Base-by-base conservation (phyloP, 1,139 yeast species). In the Blastobotrys petasosporus region DNA sequence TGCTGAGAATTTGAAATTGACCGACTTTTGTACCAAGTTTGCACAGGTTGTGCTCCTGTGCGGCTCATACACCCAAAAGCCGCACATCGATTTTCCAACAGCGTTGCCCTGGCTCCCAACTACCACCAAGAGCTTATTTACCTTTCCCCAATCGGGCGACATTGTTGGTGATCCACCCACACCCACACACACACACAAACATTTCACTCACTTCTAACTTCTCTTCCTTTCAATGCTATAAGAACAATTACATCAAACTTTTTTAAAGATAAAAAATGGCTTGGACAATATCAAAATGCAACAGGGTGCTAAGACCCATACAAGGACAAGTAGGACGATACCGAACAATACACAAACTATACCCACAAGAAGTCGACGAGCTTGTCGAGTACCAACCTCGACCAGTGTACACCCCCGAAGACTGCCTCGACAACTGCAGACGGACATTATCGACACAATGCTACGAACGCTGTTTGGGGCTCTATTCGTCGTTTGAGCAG, bases 211-310 rank as follows among this genome's bases (percentile, higher is more conserved):
- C 31, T 4, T n/a, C 9, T 8, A 8, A 8, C 30, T 11, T 30
- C 15, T 12, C 2, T 30, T 7, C 15, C 9, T 28, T 32, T 15
- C 13, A 20, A 20, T 33, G 16, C 20, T 16, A 35, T 8, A 31
- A 8, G 15, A n/a, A 3, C 5, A 20, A 10, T 11, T 16, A 5
- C 20, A 12, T n/a, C 8, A 5, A 10, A 17, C 11, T 11, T 3
- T 5, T 3, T 4, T 16, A 4, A 12, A 35, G 10, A 39, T 17
- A 5, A n/a, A 31, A 32, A 8, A 41, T 41, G 44, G 39, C 34
- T 29, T 41, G 44, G 44, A 41, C 39, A 34, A 30, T 41, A 2
- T 41, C 44, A 34, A 41, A 41, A 34, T 34, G 44, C 34, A 39
- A 35, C 35, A 20, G 44, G n/a, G 39, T 41, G 9, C 17, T 41